A percentile compares a stretch with the other conserved stretches of the same genome.
Evolutionary conservation across 2,329 filamentous ascomycete genomes (phyloP).

Genomic region (Cladosporium sp.): DNA sequence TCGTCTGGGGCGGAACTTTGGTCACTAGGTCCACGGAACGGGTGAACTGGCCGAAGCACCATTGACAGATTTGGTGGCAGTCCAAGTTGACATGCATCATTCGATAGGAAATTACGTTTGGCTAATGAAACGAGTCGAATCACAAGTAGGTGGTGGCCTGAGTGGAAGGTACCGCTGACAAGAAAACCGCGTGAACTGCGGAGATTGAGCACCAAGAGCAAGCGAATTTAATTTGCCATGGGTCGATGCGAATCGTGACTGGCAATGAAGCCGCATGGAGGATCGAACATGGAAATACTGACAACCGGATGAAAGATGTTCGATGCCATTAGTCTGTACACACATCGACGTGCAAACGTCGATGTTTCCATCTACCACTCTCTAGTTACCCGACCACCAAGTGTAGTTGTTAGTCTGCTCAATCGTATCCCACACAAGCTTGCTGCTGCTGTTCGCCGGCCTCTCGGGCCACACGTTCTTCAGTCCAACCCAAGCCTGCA

Average conservation of each 20-base stretch:
- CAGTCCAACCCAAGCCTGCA: slow-evolving; percentile 43
- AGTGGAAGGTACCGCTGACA: background rate
- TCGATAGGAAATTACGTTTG: background rate
- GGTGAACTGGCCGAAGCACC: background rate
- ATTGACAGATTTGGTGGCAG: too few relatives aligned
- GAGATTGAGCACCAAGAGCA: background rate
- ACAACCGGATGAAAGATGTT: too few relatives aligned
- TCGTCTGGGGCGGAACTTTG: background rate
- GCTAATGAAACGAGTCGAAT: background rate
- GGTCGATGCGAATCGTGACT: background rate
- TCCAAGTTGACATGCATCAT: too few relatives aligned
- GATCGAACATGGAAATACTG: too few relatives aligned
- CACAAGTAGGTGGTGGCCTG: background rate
- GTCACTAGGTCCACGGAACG: background rate
- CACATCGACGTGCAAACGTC: background rate
- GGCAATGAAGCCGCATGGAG: too few relatives aligned
- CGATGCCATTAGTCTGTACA: background rate
- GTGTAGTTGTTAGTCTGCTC: slow-evolving; percentile 48
- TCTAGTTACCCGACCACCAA: slow-evolving; percentile 48
- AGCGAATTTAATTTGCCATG: too few relatives aligned
- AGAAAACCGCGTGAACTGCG: background rate
- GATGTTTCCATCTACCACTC: background rate
- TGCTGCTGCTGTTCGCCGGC: slow-evolving; percentile 43
- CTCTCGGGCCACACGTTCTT: slow-evolving; percentile 44
- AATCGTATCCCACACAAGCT: slow-evolving; percentile 44